Conservation (phyloP, 768 basidiomycete genomes). For the Suillus americanus region DNA sequence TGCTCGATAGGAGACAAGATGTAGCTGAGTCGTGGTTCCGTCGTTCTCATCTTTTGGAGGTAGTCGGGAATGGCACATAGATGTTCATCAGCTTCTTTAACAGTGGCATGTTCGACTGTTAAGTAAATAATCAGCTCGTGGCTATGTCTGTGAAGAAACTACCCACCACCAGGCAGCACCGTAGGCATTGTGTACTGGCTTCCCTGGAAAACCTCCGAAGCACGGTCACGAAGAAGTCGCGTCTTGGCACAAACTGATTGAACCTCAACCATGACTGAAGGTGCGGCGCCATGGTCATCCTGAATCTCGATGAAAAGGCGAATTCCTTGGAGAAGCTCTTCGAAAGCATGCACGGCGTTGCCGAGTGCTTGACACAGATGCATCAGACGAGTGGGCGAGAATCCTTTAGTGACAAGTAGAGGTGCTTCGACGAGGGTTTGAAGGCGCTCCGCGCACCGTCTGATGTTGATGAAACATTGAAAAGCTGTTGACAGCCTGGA, state of each 20-base stretch:
- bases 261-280: conserved; percentile 29
- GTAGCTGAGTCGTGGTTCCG: conserved; percentile 29
- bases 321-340: conserved; percentile 38
- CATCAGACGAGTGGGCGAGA: not conserved
- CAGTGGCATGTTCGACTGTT: conserved; percentile 36
- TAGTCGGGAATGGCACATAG: conserved; percentile 22
- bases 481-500: conserved; percentile 21
- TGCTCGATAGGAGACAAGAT: conserved; percentile 26
- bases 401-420: conserved; percentile 15
- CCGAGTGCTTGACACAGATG: conserved; percentile 20
- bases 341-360: conserved; percentile 29
- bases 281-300: conserved; percentile 15
- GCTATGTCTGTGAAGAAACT: not conserved
- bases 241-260: conserved; percentile 25
- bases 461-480: conserved; percentile 15
- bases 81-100: conserved; percentile 29
- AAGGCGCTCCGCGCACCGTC: conserved; percentile 19
- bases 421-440: conserved; percentile 19
- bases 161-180: conserved; percentile 39
- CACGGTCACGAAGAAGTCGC: conserved; percentile 24
- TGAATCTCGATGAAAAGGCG: conserved; percentile 33
- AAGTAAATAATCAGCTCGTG: not conserved
- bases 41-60: conserved; percentile 26
- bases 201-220: conserved; percentile 22
- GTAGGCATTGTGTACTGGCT: conserved; percentile 24